Evolutionary conservation across 2,329 filamentous ascomycete species (phyloP).

Genomic region (Apiospora aurea): DNA sequence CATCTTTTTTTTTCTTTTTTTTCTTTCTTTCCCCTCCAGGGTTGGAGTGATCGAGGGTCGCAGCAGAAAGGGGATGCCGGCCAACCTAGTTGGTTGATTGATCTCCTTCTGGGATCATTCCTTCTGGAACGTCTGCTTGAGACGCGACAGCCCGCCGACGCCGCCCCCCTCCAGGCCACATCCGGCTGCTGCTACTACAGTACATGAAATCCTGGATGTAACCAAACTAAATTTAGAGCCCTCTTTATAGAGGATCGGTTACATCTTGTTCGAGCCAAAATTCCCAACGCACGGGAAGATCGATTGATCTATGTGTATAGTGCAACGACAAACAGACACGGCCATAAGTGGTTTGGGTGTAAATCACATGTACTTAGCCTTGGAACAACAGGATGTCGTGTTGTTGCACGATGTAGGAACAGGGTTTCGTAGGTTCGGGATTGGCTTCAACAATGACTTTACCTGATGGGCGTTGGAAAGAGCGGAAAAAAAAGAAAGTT

Average conservation of each 20-base stretch:
- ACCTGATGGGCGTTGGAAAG: too few relatives aligned
- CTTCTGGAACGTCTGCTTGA: conserved; percentile 18
- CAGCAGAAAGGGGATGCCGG: conserved; percentile 18
- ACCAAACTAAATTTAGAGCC: conserved; percentile 9
- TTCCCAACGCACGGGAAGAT: background rate
- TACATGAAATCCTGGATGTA: background rate
- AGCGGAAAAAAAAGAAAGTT: background rate
- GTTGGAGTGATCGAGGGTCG: background rate
- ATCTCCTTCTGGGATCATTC: conserved; percentile 18
- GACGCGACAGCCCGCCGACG: conserved; percentile 1
- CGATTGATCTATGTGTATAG: background rate
- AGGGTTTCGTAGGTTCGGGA: conserved; percentile 5
- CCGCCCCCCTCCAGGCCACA: background rate
- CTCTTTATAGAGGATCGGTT: background rate
- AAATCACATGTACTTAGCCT: background rate
- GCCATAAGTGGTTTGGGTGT: background rate
- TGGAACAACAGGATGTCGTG: background rate
- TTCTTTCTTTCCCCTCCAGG: background rate
- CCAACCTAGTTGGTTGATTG: conserved; percentile 1
- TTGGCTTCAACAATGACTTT: background rate
- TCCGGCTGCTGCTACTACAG: background rate
- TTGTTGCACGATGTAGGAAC: background rate
- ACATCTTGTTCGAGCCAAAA: background rate
- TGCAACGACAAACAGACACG: background rate
- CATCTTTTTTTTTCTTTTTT: background rate